Evolutionary conservation across 805 yeast genomes (phyloP).

Genomic region (Candida hispaniensis): DNA sequence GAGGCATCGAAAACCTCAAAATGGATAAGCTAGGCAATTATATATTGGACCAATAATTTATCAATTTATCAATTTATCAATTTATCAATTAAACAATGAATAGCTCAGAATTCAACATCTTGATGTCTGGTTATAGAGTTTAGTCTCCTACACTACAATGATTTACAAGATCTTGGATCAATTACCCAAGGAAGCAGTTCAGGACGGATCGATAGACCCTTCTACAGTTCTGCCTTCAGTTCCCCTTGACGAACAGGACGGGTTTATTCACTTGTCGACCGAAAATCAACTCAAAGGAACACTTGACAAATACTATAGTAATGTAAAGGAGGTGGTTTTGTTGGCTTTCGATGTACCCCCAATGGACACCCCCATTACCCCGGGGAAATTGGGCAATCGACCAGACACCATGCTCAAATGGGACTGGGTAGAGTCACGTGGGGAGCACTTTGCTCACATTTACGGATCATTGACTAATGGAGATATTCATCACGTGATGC

Average conservation of each 20-base stretch:
- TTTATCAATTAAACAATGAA: too few relatives aligned
- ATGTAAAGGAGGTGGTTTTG: slow-evolving; percentile 18
- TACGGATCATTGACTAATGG: slow-evolving; percentile 23
- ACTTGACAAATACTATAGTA: slow-evolving; percentile 20
- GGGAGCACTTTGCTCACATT: slow-evolving; percentile 23
- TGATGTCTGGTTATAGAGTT: not conserved
- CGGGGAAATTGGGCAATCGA: slow-evolving; percentile 23
- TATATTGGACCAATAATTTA: slow-evolving; percentile 38
- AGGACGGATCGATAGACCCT: slow-evolving; percentile 20
- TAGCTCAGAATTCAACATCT: not conserved
- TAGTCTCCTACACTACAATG: slow-evolving; percentile 22
- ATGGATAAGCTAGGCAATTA: slow-evolving; percentile 80
- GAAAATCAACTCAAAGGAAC: slow-evolving; percentile 22
- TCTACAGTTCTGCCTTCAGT: slow-evolving; percentile 21
- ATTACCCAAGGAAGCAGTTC: slow-evolving; percentile 22
- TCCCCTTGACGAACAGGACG: slow-evolving; percentile 24
- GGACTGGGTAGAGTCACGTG: slow-evolving; percentile 23
- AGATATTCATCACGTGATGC: slow-evolving; percentile 19
- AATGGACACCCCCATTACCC: slow-evolving; percentile 18
- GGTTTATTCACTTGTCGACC: slow-evolving; percentile 25
- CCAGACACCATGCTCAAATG: slow-evolving; percentile 20
- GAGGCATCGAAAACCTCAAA: slow-evolving; percentile 40
- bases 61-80: too few relatives aligned
- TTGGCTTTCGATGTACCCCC: slow-evolving; percentile 22
- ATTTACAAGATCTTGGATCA: slow-evolving; percentile 21